A percentile compares a stretch with the other conserved stretches of the same genome.
Conservation (phyloP, 176 grass and related monocot species). For the Oryza australiensis region DNA sequence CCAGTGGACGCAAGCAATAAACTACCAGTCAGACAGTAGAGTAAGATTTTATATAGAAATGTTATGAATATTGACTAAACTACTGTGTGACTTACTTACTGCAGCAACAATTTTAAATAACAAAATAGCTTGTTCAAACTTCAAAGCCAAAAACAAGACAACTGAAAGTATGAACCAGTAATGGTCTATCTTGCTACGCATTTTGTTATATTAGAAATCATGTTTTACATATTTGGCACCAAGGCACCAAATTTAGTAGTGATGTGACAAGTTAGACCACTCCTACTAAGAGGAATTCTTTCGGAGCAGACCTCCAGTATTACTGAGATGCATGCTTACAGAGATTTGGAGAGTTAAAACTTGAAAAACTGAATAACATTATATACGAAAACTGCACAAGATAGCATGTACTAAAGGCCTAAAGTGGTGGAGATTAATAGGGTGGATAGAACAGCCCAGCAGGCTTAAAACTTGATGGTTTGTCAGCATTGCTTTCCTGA, state of each 20-base stretch:
- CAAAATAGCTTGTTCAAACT: slow-evolving; percentile 1
- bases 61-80: neutral
- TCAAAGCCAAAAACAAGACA: slow-evolving; percentile 10
- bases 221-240: neutral
- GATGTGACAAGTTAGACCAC: neutral
- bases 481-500: neutral
- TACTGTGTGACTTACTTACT: neutral
- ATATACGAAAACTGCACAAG: neutral
- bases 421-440: slow-evolving; percentile 2
- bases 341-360: neutral
- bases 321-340: neutral
- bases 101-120: slow-evolving; percentile 14
- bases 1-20: slow-evolving; percentile 1
- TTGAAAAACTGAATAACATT: neutral
- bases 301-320: neutral
- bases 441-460: neutral
- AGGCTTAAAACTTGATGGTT: neutral
- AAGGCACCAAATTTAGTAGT: neutral
- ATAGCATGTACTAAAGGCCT: slow-evolving; percentile 13
- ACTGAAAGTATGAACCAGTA: neutral
- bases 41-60: slow-evolving; percentile 1
- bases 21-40: neutral
- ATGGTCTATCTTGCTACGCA: neutral
- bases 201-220: neutral
- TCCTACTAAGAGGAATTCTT: neutral